Conservation (phyloP, 768 basidiomycete genomes). For the Boletus eberwhitei region DNA sequence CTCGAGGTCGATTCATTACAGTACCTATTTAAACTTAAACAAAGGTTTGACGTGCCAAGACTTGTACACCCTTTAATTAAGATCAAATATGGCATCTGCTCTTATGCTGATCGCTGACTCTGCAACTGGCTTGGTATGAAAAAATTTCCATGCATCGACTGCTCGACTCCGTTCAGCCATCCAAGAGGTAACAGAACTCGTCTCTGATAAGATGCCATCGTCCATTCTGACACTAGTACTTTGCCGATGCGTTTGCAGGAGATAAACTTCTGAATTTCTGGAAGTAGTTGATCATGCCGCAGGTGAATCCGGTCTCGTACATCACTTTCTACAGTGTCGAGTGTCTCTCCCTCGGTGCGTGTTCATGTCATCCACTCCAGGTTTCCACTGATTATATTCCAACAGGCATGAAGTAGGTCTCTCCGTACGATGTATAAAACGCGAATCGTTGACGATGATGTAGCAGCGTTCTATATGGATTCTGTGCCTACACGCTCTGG, state of each 20-base stretch:
- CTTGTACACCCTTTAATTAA: too few species aligned
- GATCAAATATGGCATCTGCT: too few species aligned
- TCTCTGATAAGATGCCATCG: not conserved
- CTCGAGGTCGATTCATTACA: too few species aligned
- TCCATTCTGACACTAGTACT: not conserved
- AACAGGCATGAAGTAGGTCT: constrained; percentile 17
- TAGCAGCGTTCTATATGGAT: constrained; percentile 13
- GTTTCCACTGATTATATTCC: not conserved
- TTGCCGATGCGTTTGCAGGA: not conserved
- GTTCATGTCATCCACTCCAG: not conserved
- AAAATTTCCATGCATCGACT: not conserved
- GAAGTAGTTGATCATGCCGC: constrained; percentile 1
- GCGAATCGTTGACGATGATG: not conserved
- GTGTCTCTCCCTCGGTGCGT: constrained; percentile 19
- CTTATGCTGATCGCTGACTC: not conserved
- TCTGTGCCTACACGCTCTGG: constrained; percentile 15
- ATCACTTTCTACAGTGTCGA: constrained; percentile 10
- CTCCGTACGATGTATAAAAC: not conserved
- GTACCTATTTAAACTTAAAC: too few species aligned
- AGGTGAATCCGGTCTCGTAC: not conserved
- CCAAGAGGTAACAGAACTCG: not conserved
- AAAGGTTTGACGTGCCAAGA: too few species aligned
- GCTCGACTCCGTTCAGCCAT: not conserved
- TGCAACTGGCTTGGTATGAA: not conserved
- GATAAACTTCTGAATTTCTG: not conserved